These are phyloP conservation scores for Spongiforma sp. DNA, from an alignment of 1,284 basidiomycete species.

Conservation along the genomic window DNA sequence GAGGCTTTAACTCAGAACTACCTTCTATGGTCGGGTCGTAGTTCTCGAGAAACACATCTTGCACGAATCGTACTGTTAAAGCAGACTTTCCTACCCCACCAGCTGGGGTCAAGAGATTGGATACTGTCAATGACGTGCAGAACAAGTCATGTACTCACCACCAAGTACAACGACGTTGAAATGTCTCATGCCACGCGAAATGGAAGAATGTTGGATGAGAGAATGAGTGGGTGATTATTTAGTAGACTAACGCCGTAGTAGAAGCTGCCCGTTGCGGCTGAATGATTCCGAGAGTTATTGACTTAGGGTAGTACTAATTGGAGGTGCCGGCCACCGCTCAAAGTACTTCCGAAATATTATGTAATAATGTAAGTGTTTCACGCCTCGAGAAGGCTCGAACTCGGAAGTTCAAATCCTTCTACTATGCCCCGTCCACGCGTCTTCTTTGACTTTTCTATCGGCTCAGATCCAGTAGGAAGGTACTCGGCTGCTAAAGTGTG, in stretches of 20 bases:
- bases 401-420: not conserved
- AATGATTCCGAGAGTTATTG: not conserved
- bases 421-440: conserved; percentile 55
- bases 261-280: too few relatives aligned
- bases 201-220: conserved; percentile 8
- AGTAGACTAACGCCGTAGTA: too few relatives aligned
- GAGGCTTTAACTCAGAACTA: conserved; percentile 32
- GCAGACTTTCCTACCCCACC: conserved; percentile 88
- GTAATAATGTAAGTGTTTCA: conserved; percentile 19
- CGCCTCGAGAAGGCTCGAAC: too few relatives aligned
- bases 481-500: conserved; percentile 24
- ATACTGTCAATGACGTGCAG: conserved; percentile 9
- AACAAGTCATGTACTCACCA: conserved; percentile 49
- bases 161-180: conserved; percentile 81
- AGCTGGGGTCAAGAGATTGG: conserved; percentile 47
- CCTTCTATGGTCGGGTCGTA: conserved; percentile 89
- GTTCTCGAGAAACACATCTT: conserved; percentile 73
- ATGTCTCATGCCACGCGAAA: conserved; percentile 53
- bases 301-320: not conserved
- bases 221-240: conserved; percentile 14
- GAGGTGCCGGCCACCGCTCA: conserved; percentile 5
- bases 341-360: conserved; percentile 13
- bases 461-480: conserved; percentile 62
- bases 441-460: conserved; percentile 71
- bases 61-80: conserved; percentile 75